A percentile compares a stretch with the other conserved stretches of the same genome.
Evolutionary conservation across 495 filamentous ascomycete genomes (phyloP).

Genomic region (Lineolata rhizophorae): DNA sequence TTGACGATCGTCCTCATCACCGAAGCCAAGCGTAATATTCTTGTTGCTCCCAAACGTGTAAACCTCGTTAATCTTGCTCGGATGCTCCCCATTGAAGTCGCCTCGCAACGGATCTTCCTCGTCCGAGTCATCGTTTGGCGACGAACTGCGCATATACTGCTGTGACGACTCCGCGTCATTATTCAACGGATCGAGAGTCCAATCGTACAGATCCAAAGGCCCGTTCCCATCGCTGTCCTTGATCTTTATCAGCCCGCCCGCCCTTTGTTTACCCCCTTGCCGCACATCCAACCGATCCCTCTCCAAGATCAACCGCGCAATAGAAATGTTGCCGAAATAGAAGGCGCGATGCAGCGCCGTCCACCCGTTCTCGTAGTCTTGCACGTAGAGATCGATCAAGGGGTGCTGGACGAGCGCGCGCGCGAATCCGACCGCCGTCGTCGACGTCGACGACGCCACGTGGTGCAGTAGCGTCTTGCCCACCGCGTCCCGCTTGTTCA

Average conservation of each 20-base stretch:
- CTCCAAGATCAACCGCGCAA: conserved; percentile 58
- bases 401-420: conserved; percentile 58
- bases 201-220: conserved; percentile 76
- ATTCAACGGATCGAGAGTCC: conserved; percentile 36
- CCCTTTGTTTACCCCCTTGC: conserved; percentile 23
- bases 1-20: conserved; percentile 81
- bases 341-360: conserved; percentile 81
- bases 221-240: conserved; percentile 91
- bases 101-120: conserved; percentile 9
- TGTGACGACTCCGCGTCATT: conserved; percentile 18
- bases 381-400: conserved; percentile 60
- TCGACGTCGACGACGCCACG: conserved; percentile 50
- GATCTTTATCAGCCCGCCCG: conserved; percentile 61
- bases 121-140: conserved; percentile 6
- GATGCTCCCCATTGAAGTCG: too few relatives aligned
- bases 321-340: conserved; percentile 77
- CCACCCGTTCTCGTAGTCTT: conserved; percentile 89
- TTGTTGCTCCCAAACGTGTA: conserved; percentile 91
- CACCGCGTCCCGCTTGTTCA: conserved; percentile 59
- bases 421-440: conserved; percentile 48
- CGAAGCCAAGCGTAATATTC: conserved; percentile 77
- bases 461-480: conserved; percentile 74
- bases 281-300: conserved; percentile 48
- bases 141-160: too few relatives aligned
- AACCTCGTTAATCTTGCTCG: conserved; percentile 29